Base-by-base conservation (phyloP, 768 basidiomycete species). In the Suillus ampliporus region DNA sequence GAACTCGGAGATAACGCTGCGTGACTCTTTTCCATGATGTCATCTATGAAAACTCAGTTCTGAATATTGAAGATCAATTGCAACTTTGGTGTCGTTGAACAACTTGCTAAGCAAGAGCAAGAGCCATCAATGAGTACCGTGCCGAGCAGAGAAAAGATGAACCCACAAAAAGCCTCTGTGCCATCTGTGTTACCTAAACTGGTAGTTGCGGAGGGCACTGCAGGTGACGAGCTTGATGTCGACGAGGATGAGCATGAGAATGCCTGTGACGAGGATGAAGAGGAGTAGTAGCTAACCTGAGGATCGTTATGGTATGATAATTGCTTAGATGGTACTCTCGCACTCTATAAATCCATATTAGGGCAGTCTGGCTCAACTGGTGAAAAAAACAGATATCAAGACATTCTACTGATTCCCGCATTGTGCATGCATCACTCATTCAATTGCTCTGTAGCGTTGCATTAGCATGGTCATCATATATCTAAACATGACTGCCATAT, bases 101-200 rank as follows among this genome's bases (percentile, higher is more conserved):
- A 47, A 47, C 46, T 47, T 47, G 46, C 46, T 47, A 47, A 14
- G 46, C 46, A 47, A 47, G 46, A 47, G 23, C 46, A 47, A 47
- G 46, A 47, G 48, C 28, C 28, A 50, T 44, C 43, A 44, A 44
- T 19, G 43, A 19, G 43, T 66, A 66, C 34, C 23, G 7, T 15
- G 46, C 51, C 10, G 63, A 66, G 43, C 62, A 66, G 57, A 38
- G 40, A 52, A 44, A 38, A 37, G 15, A 23, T 17, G 50, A 57
- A 26, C 38, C 38, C 38, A 17, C 38, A 38, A 47, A 43, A 43
- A 19, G 50, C 40, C 21, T 64, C 57, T 43, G 67, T 35, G 23
- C 41, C 3, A 61, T 71, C 46, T 69, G 68, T 60, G n/a, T n/a
- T n/a, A n/a, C n/a, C n/a, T n/a, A n/a, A n/a, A n/a, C 43, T 23